Base-by-base conservation (phyloP, 2,329 filamentous ascomycete species). In the Ophiostoma ulmi region DNA sequence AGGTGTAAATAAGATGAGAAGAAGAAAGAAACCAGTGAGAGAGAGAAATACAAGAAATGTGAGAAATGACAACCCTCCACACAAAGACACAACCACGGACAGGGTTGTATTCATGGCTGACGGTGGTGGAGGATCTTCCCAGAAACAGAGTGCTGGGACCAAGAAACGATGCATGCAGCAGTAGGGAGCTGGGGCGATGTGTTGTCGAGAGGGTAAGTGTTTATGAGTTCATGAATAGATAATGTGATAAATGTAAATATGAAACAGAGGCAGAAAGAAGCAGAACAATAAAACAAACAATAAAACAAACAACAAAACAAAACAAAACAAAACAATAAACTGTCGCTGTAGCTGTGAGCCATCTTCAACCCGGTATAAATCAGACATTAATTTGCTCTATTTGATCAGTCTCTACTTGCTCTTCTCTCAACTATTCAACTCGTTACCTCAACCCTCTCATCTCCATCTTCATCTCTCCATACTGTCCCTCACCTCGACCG, bases 81-180 rank as follows among this genome's bases (percentile, higher is more conserved):
- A 22, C 22, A 22, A 22, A 55, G 48, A 11, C 52, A 58, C 44
- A 48, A 48, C 44, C 44, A 48, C 17, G 44, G 44, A 20, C 17
- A 48, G 44, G 52, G 52, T 58, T 17, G 52, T 58, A 58, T 26
- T 14, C 52, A n/a, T 26, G 38, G 55, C 55, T 58, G 55, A 35
- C 55, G 52, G 3, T 26, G 55, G 61, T 26, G 58, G 36, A 38
- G 38, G 14, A 48, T 48, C 44, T 68, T 26, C 55, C 44, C 63
- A 68, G 48, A 68, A 67, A 67, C 69, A 68, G 55, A 38, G 31
- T 36, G 52, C 39, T 63, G 66, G 55, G 58, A 35, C 58, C 58
- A 63, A 63, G 58, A 63, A 63, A 63, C 52, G 26, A 63, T 63
- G 58, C 58, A 63, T 63, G 58, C 58, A 63, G 58, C 36, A 36